Conservation (phyloP, 257 asterid species). For the Jaltomata sinuosa region DNA sequence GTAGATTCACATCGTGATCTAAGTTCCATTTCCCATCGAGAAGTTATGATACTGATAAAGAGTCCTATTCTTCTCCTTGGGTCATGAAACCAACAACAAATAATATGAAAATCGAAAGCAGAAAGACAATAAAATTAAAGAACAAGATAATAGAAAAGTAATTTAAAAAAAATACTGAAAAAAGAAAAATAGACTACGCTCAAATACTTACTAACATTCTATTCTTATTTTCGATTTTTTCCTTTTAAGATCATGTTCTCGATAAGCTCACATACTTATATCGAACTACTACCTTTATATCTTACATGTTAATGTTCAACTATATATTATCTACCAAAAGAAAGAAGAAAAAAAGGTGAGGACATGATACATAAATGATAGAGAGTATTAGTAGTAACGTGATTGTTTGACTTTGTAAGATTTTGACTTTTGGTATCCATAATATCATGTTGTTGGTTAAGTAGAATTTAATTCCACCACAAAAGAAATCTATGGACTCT, state of each 20-base stretch:
- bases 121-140: not conserved
- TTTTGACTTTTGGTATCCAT: not conserved
- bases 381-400: not conserved
- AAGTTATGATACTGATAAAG: too few species aligned
- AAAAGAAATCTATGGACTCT: not conserved
- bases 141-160: not conserved
- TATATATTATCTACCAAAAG: not conserved
- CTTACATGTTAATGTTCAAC: not conserved
- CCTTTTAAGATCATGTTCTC: not conserved
- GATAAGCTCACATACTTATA: not conserved
- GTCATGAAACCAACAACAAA: not conserved
- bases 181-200: not conserved
- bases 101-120: not conserved
- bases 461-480: not conserved
- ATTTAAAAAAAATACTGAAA: not conserved
- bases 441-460: not conserved
- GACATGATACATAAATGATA: not conserved
- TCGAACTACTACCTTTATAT: not conserved
- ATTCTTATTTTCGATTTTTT: not conserved
- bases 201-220: not conserved
- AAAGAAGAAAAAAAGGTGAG: not conserved
- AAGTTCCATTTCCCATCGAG: too few species aligned
- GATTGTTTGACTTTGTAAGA: not conserved
- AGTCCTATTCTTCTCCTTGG: too few species aligned
- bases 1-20: too few species aligned